Base-by-base conservation (phyloP, 805 yeast genomes). In the Zygotorulaspora sp. region DNA sequence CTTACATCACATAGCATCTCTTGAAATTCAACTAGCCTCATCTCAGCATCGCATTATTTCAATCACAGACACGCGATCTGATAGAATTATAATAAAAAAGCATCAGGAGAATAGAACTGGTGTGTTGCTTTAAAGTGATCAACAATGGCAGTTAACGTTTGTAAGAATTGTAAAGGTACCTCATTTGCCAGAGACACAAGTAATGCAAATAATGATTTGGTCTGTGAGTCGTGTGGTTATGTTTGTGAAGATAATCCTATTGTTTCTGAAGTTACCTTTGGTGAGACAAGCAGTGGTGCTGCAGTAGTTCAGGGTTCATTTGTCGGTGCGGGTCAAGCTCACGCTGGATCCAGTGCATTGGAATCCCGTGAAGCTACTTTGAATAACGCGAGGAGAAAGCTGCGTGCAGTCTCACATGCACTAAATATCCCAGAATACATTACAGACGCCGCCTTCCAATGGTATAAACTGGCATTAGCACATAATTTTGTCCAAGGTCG, bases 401-500 rank as follows among this genome's bases (percentile, higher is more conserved):
- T 92, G 43, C 76, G 75, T 50, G 81, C 83, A 30, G 81, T 94
- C 10, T 95, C 97, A 1, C 71, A 73, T 29, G 85, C 87, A 2
- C 68, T 92, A 41, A 67, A 68, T 22, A 87, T 94, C 40, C 87
- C 95, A 2, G 96, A 86, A 31, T 82, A 78, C 58, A 79, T 90
- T 9, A 74, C 88, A 2, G 95, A 85, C 41, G 80, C 90, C 9
- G 97, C 96, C 0, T 74, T 77, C 50, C 85, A 83, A 41, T 87
- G 95, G 90, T 94, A 86, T 62, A 80, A 80, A 48, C 67, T 88
- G 38, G 97, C 97, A 0, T 68, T 94, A 19, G 74, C 87, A 2
- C 75, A 82, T 47, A 89, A 88, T 57, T 92, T 92, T 58, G 97
- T 92, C 16, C 96, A 90, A 61, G 99, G 99, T n/a, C 73, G 99